These are phyloP conservation scores for Spatholobus suberectus DNA, from an alignment of 306 rosid species.

Conservation along the genomic window DNA sequence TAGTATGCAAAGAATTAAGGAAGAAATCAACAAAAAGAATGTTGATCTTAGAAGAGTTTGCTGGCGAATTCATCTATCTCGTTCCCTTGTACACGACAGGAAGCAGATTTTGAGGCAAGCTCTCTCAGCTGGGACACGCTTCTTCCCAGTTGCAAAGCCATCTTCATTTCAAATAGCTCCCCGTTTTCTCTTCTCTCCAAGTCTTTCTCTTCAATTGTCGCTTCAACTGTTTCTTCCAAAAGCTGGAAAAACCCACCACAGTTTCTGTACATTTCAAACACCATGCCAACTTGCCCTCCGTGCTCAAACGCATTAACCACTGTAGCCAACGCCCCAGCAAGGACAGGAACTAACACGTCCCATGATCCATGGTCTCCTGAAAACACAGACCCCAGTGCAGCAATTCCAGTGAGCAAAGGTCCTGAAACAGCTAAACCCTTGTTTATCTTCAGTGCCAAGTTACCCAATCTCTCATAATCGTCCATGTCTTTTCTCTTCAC, in stretches of 20 bases:
- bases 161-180: slow-evolving; percentile 53
- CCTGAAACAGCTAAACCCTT: slow-evolving; percentile 64
- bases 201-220: slow-evolving; percentile 56
- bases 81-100: slow-evolving; percentile 41
- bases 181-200: slow-evolving; percentile 68
- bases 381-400: slow-evolving; percentile 54
- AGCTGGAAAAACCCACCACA: slow-evolving; percentile 59
- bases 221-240: slow-evolving; percentile 52
- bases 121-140: slow-evolving; percentile 59
- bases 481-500: slow-evolving; percentile 58
- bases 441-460: slow-evolving; percentile 59
- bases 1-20: neutral
- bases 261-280: slow-evolving; percentile 68
- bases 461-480: slow-evolving; percentile 72
- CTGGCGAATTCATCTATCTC: slow-evolving; percentile 58
- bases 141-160: slow-evolving; percentile 70
- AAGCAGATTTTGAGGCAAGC: slow-evolving; percentile 58
- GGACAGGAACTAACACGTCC: slow-evolving; percentile 39
- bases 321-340: slow-evolving; percentile 56
- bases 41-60: slow-evolving; percentile 50
- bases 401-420: slow-evolving; percentile 66
- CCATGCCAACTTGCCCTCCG: slow-evolving; percentile 76
- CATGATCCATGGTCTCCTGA: slow-evolving; percentile 45
- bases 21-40: no score
- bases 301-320: slow-evolving; percentile 59